Evolutionary conservation across 2,329 filamentous ascomycete species (phyloP), one percentile per base, ranked within the genome.

Genomic region (Biscogniauxia sp.): DNA sequence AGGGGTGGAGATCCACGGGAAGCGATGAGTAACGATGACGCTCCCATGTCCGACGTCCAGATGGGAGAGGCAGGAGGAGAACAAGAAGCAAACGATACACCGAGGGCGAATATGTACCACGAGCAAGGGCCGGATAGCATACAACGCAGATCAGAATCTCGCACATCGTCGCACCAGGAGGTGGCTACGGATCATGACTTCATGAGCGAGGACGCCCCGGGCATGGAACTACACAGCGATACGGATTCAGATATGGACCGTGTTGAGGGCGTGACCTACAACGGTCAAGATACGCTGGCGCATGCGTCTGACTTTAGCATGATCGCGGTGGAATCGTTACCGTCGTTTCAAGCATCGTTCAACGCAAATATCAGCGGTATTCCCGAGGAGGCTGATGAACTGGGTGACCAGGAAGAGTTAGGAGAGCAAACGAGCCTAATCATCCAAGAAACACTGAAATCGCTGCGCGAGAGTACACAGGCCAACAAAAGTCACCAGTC

Each of bases 361-460:
- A 79, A 80, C 41, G 77, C 74, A 1, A 77, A 76, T 41, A 73
- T 78, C 58, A 75, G 71, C 61, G 65, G 69, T n/a, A 71, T 74
- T 23, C 70, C 73, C 2, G 72, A 74, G 2, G 68, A 69, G 20
- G 61, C 76, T 3, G 74, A 78, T 8, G 81, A 84, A 20, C 75
- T 84, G 61, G 84, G 82, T 2, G 82, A 85, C 15, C 79, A 76
- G 4, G 75, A 78, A 5, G 80, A 83, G 28, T 76, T 85, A 63
- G 84, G 83, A 3, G 83, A 86, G 19, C 80, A 80, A 32, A 86
- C 84, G 0, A 85, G 79, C 57, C 70, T 82, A 50, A 84, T 87
- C 54, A 84, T 86, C 57, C 84, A 82, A 66, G 79, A 79, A 41
- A 83, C 82, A 0, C 70, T 87, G 7, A 81, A 84, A 64, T 80